A percentile compares a stretch with the other conserved stretches of the same genome.
These are phyloP conservation scores for Groenewaldozyma salmanticensis DNA, from an alignment of 805 yeast species.

Conservation along the genomic window DNA sequence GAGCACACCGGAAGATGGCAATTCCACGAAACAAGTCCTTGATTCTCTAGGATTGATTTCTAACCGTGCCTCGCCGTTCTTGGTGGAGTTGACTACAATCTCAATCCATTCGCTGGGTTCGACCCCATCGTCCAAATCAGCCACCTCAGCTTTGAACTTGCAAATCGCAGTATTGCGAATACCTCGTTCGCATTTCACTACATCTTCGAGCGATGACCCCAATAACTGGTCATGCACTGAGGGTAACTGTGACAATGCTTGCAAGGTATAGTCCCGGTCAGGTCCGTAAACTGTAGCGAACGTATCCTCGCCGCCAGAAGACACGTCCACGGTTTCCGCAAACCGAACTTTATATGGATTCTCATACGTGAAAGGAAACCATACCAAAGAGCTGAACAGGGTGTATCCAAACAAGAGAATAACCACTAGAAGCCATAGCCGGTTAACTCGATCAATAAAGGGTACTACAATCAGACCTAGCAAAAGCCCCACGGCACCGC, in stretches of 20 bases:
- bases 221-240: conserved; percentile 36
- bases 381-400: conserved; percentile 35
- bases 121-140: background rate
- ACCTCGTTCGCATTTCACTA: background rate
- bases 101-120: background rate
- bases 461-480: conserved; percentile 50
- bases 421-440: background rate
- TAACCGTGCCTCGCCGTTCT: conserved; percentile 44
- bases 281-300: conserved; percentile 43
- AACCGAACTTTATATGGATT: conserved; percentile 68
- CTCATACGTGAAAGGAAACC: conserved; percentile 48
- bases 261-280: conserved; percentile 22
- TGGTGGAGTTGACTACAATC: background rate
- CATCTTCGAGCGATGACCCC: conserved; percentile 24
- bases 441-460: conserved; percentile 44
- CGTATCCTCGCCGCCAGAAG: conserved; percentile 23
- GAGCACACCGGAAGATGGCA: conserved; percentile 43
- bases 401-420: background rate
- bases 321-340: conserved; percentile 49
- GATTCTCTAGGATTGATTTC: conserved; percentile 48
- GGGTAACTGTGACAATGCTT: conserved; percentile 53
- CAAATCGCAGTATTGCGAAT: background rate
- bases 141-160: background rate
- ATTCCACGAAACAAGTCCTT: conserved; percentile 53
- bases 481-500: conserved; percentile 29